A percentile compares a stretch with the other conserved stretches of the same genome.
Evolutionary conservation across 148 eudicot species (phyloP).

Genomic region (Rheum nobile): DNA sequence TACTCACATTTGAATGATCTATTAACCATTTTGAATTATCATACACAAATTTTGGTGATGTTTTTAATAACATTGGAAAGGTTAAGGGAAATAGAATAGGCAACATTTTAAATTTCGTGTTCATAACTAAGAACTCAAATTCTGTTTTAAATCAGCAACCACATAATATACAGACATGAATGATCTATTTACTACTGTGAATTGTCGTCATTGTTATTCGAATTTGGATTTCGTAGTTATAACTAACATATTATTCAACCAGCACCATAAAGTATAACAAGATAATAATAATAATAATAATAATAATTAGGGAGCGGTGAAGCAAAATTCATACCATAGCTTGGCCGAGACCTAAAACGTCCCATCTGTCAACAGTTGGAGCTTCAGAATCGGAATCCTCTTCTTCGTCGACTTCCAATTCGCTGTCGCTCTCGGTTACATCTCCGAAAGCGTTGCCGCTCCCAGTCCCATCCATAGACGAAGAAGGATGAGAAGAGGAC

Average conservation of each 20-base stretch:
- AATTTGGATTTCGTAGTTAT: no score
- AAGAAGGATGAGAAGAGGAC: background rate
- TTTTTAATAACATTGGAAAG: background rate
- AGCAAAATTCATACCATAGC: conserved; percentile 62
- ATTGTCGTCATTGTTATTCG: no score
- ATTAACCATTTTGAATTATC: background rate
- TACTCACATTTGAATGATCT: background rate
- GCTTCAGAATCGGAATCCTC: conserved; percentile 9
- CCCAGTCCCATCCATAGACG: background rate
- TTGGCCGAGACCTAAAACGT: conserved; percentile 95
- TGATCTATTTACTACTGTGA: no score
- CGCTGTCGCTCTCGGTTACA: conserved; percentile 18
- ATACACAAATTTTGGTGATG: background rate
- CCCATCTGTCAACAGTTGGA: conserved; percentile 51
- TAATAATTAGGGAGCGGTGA: no score
- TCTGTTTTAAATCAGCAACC: no score
- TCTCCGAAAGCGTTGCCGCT: conserved; percentile 14
- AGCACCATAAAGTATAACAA: no score
- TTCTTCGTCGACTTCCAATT: conserved; percentile 23
- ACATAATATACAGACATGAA: no score
- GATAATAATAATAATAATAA: no score
- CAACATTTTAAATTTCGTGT: background rate
- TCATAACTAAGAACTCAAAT: background rate
- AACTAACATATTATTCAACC: background rate
- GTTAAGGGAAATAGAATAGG: background rate